phyloP scores from a whole-genome alignment of 2,329 filamentous ascomycete species.

The Colletotrichum sp. region DNA sequence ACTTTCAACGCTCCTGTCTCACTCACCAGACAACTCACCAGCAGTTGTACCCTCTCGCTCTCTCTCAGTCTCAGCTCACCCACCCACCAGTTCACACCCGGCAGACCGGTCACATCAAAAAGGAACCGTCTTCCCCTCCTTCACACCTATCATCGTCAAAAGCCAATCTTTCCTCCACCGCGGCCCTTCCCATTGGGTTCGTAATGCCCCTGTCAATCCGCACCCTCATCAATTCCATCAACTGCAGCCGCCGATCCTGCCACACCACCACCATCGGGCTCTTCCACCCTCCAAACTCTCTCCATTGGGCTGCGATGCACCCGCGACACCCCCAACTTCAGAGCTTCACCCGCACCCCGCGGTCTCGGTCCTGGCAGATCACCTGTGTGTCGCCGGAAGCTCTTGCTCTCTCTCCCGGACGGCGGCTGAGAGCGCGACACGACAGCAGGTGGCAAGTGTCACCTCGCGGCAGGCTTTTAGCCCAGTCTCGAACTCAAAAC shows the following conservation, averaged over 20 bases:
- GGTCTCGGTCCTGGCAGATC: slow-evolving; percentile 3
- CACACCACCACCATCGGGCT: slow-evolving; percentile 14
- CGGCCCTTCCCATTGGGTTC: slow-evolving; percentile 5
- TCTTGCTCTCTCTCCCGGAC: neutral
- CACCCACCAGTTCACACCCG: neutral
- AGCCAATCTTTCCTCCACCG: neutral
- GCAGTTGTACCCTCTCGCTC: neutral
- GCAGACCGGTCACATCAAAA: neutral
- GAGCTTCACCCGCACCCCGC: neutral
- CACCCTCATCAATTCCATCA: slow-evolving; percentile 6
- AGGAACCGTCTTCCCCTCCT: neutral
- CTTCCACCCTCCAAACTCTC: neutral
- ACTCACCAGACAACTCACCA: neutral
- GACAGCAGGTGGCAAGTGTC: slow-evolving; percentile 14
- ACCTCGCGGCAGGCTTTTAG: neutral
- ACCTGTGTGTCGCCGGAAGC: neutral
- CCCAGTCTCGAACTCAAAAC: neutral
- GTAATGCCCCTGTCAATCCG: neutral
- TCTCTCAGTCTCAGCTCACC: neutral
- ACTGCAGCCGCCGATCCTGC: slow-evolving; percentile 17
- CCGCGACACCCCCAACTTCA: neutral
- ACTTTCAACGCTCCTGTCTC: neutral
- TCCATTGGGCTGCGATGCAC: slow-evolving; percentile 19
- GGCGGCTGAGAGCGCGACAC: slow-evolving; percentile 10
- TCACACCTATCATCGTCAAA: neutral